Conservation (phyloP, 192 early-diverging fungal genomes). For the Haplosporangium gracile region DNA sequence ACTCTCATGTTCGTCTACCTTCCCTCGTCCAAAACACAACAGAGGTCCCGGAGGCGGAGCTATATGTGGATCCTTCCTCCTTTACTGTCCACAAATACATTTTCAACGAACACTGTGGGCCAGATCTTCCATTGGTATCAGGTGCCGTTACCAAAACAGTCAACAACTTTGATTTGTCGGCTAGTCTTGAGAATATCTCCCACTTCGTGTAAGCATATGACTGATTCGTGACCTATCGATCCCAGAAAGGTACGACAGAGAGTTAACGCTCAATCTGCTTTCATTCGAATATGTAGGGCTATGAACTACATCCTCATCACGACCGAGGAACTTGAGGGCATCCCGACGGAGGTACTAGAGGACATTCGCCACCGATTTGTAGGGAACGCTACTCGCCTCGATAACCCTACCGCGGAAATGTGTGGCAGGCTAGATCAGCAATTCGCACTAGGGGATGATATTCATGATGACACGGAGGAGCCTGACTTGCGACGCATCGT, state of each 20-base stretch:
- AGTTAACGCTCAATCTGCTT: not conserved
- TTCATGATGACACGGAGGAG: not conserved
- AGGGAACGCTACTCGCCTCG: conserved; percentile 11
- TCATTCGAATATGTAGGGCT: conserved; percentile 7
- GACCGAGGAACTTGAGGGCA: not conserved
- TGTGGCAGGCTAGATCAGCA: conserved; percentile 8
- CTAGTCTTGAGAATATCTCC: conserved; percentile 16
- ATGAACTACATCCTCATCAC: conserved; percentile 27
- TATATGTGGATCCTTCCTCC: conserved; percentile 15
- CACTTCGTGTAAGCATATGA: conserved; percentile 3
- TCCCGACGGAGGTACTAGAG: conserved; percentile 2
- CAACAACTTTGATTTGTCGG: conserved; percentile 21
- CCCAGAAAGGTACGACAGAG: not conserved
- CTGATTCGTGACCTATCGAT: not conserved
- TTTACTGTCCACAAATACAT: conserved; percentile 25
- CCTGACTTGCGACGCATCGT: too few species aligned
- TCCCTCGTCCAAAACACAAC: conserved; percentile 17
- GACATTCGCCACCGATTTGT: conserved; percentile 11
- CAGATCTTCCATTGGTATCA: conserved; percentile 21
- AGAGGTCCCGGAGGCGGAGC: conserved; percentile 14
- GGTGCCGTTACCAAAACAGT: conserved; percentile 14
- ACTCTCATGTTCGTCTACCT: not conserved
- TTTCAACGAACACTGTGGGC: conserved; percentile 13
- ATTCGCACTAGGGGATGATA: not conserved
- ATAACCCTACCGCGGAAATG: not conserved